A percentile compares a stretch with the other conserved stretches of the same genome.
These are phyloP conservation scores for Penicillium chermesinum DNA, from an alignment of 495 filamentous ascomycete species.

Conservation along the genomic window DNA sequence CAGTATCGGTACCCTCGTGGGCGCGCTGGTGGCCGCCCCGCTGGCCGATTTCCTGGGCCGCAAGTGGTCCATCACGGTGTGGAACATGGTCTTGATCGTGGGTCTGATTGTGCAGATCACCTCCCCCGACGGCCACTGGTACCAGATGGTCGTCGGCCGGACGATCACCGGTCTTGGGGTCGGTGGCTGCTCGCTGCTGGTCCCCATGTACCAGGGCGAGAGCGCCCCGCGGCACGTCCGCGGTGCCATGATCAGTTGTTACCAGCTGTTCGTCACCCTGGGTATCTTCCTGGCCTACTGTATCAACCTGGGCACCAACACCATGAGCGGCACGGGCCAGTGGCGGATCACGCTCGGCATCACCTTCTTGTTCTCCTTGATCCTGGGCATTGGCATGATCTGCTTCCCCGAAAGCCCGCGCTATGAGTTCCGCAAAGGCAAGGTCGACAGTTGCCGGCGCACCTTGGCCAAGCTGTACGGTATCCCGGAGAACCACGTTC, in stretches of 20 bases:
- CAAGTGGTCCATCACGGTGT: slow-evolving; percentile 49
- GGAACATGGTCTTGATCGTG: slow-evolving; percentile 57
- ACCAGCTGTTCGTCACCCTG: slow-evolving; percentile 84
- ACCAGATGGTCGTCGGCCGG: slow-evolving; percentile 50
- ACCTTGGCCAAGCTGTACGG: slow-evolving; percentile 69
- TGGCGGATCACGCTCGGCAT: slow-evolving; percentile 80
- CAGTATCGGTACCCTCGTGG: slow-evolving; percentile 62
- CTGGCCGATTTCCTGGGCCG: slow-evolving; percentile 48
- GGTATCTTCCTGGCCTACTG: slow-evolving; percentile 78
- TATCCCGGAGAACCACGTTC: slow-evolving; percentile 56
- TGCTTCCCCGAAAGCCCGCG: slow-evolving; percentile 69
- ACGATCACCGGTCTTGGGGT: slow-evolving; percentile 64
- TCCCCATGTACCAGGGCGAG: slow-evolving; percentile 72
- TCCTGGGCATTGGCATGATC: slow-evolving; percentile 68
- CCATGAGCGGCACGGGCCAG: slow-evolving; percentile 42
- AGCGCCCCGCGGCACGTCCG: slow-evolving; percentile 61
- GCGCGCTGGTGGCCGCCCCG: slow-evolving; percentile 56
- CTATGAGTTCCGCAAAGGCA: slow-evolving; percentile 61
- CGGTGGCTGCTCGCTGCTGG: slow-evolving; percentile 61
- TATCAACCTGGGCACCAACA: slow-evolving; percentile 71
- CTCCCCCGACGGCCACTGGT: slow-evolving; percentile 47
- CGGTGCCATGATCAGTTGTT: slow-evolving; percentile 63
- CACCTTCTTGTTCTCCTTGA: slow-evolving; percentile 65
- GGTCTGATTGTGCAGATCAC: slow-evolving; percentile 65
- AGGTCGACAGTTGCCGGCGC: slow-evolving; percentile 54